A percentile compares a stretch with the other conserved stretches of the same genome.
These are phyloP conservation scores for Yarrowia sp. DNA, from an alignment of 805 yeast genomes.

Conservation along the genomic window DNA sequence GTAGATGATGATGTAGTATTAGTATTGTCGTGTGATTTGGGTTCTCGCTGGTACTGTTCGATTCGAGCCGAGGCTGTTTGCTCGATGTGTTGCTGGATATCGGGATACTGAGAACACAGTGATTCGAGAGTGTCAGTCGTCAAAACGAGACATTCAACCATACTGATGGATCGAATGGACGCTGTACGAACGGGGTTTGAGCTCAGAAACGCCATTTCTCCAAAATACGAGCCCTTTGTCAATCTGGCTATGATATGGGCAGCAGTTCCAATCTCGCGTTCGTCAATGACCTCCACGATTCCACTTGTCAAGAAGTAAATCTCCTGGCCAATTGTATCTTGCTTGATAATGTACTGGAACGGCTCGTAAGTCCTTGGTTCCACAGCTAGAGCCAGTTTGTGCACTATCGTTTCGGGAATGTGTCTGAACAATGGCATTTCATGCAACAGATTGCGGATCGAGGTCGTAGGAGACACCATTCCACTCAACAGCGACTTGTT, in stretches of 20 bases:
- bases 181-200: constrained; percentile 59
- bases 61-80: constrained; percentile 58
- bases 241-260: constrained; percentile 63
- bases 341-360: constrained; percentile 65
- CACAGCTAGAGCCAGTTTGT: constrained; percentile 67
- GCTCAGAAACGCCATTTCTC: constrained; percentile 75
- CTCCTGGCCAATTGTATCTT: constrained; percentile 67
- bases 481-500: constrained; percentile 9
- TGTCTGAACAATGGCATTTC: constrained; percentile 65
- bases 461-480: constrained; percentile 19
- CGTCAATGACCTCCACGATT: constrained; percentile 69
- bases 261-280: constrained; percentile 32
- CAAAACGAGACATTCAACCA: constrained; percentile 66
- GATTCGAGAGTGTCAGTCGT: constrained; percentile 61
- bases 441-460: constrained; percentile 62
- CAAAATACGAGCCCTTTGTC: constrained; percentile 70
- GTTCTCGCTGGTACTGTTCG: constrained; percentile 8
- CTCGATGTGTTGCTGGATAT: constrained; percentile 64
- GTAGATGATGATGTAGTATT: neutral
- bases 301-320: constrained; percentile 73
- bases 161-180: constrained; percentile 65
- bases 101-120: constrained; percentile 65
- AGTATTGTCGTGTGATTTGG: constrained; percentile 7
- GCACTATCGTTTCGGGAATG: constrained; percentile 65
- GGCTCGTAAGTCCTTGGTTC: constrained; percentile 63